Conservation (phyloP, 2,329 filamentous ascomycete genomes). For the Hymenoscyphus salicellus region DNA sequence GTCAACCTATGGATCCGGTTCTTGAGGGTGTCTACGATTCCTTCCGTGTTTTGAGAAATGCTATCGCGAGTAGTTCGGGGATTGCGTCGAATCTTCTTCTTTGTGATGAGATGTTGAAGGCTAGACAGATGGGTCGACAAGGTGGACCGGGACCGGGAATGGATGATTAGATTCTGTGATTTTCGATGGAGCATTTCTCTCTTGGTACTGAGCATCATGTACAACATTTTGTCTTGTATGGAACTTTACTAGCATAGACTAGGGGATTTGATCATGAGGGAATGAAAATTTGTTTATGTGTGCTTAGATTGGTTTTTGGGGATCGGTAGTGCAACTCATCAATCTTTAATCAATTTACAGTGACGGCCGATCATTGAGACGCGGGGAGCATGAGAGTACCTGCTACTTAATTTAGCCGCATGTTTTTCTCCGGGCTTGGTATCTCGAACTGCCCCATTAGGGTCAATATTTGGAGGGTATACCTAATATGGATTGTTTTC, state of each 20-base stretch:
- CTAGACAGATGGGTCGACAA: conserved; percentile 82
- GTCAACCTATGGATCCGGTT: conserved; percentile 91
- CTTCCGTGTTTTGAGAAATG: conserved; percentile 91
- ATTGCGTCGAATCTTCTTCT: conserved; percentile 94
- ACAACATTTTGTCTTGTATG: conserved; percentile 22
- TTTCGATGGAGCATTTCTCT: conserved; percentile 5
- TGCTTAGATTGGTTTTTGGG: no score
- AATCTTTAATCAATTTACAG: no score
- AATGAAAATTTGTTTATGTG: no score
- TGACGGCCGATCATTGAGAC: no score
- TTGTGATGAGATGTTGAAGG: conserved; percentile 96
- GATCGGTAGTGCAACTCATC: background rate
- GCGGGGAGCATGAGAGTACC: no score
- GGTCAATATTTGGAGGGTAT: background rate
- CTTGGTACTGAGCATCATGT: conserved; percentile 15
- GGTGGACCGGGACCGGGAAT: conserved; percentile 62
- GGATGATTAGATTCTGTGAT: conserved; percentile 45
- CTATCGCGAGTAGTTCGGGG: conserved; percentile 86
- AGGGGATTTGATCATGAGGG: conserved; percentile 19
- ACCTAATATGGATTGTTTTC: background rate
- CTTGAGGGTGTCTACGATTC: conserved; percentile 93
- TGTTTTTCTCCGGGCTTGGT: background rate
- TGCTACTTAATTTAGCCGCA: background rate
- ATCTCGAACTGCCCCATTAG: background rate
- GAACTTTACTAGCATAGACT: conserved; percentile 16